Conservation (phyloP, 768 basidiomycete species). For the Sistotremastrum niveocremeum region DNA sequence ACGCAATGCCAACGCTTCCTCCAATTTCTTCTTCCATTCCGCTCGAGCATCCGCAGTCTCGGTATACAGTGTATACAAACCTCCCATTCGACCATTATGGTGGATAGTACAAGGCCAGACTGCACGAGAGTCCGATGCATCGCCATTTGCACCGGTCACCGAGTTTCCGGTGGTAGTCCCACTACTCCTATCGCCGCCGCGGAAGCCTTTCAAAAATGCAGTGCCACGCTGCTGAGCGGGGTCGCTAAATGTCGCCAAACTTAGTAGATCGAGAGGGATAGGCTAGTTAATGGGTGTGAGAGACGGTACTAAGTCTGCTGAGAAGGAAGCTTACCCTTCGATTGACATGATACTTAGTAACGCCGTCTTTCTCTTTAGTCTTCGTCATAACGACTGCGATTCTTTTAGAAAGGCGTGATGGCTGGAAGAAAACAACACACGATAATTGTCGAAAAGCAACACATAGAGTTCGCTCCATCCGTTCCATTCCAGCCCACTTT, state of each 20-base stretch:
- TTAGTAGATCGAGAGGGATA: conserved; percentile 83
- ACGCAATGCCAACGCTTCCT: conserved; percentile 77
- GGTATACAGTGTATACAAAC: conserved; percentile 77
- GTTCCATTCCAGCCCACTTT: conserved; percentile 77
- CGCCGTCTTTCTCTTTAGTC: conserved; percentile 60
- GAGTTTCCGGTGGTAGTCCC: conserved; percentile 14
- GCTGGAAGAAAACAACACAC: conserved; percentile 31
- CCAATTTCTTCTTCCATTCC: conserved; percentile 85
- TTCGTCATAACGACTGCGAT: conserved; percentile 78
- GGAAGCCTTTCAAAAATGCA: conserved; percentile 57
- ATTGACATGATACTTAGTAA: conserved; percentile 67
- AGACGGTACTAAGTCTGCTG: background rate
- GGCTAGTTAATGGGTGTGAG: conserved; percentile 36
- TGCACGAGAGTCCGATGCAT: conserved; percentile 48
- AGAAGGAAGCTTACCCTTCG: conserved; percentile 41
- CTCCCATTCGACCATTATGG: conserved; percentile 80
- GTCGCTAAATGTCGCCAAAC: conserved; percentile 73
- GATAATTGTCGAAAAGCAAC: conserved; percentile 88
- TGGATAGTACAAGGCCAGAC: conserved; percentile 84
- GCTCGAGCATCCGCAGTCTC: conserved; percentile 59
- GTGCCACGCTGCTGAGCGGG: conserved; percentile 60
- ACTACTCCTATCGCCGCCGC: conserved; percentile 24
- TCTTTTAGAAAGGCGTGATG: background rate
- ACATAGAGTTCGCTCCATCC: conserved; percentile 87
- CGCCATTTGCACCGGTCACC: conserved; percentile 18